Evolutionary conservation across 2,329 filamentous ascomycete species (phyloP).

Genomic region (Penicillium sp.): DNA sequence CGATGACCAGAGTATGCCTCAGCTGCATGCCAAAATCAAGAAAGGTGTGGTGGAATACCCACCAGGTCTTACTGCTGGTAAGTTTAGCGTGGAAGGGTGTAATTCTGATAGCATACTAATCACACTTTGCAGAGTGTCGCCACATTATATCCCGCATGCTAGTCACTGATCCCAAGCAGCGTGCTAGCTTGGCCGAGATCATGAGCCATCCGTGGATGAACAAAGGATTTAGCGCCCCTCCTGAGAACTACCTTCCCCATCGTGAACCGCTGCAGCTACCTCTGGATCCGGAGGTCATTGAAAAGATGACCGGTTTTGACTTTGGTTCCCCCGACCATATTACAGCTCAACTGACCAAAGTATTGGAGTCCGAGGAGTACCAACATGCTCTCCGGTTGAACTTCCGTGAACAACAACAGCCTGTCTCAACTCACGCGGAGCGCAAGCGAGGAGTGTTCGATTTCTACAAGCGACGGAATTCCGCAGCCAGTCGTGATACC

Average conservation of each 20-base stretch:
- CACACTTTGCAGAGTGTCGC: constrained; percentile 70
- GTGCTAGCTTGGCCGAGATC: constrained; percentile 85
- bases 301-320: constrained; percentile 97
- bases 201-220: constrained; percentile 95
- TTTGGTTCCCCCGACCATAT: constrained; percentile 88
- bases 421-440: constrained; percentile 61
- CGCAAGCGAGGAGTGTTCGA: constrained; percentile 91
- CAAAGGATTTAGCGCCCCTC: constrained; percentile 81
- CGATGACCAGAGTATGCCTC: constrained; percentile 98
- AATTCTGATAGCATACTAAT: constrained; percentile 37
- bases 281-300: constrained; percentile 76
- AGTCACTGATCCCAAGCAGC: constrained; percentile 84
- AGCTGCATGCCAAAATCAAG: constrained; percentile 97
- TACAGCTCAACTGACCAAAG: constrained; percentile 72
- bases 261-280: constrained; percentile 85
- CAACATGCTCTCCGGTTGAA: constrained; percentile 74
- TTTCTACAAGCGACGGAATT: constrained; percentile 94
- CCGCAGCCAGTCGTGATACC: constrained; percentile 77
- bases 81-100: constrained; percentile 33
- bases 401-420: constrained; percentile 68
- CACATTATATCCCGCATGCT: constrained; percentile 92
- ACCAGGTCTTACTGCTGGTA: constrained; percentile 85
- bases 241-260: constrained; percentile 81
- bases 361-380: constrained; percentile 94
- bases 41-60: constrained; percentile 95